These are phyloP conservation scores for Lepidium africanum DNA, from an alignment of 345 rosid genomes.

Conservation along the genomic window DNA sequence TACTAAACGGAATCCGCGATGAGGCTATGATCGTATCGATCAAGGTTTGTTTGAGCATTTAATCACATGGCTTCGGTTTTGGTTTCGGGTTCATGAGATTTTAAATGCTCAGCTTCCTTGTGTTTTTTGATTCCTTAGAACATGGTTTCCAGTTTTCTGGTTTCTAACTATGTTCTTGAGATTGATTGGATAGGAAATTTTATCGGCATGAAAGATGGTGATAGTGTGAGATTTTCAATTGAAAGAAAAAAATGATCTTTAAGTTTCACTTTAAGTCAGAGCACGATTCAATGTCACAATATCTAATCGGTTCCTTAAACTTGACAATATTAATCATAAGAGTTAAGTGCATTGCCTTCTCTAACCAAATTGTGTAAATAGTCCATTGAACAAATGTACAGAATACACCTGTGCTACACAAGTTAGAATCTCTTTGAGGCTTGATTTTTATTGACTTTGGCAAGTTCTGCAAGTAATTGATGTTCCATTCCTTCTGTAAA, in stretches of 20 bases:
- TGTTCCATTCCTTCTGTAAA: not conserved
- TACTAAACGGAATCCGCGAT: constrained; percentile 31
- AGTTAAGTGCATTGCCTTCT: not conserved
- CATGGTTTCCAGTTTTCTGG: constrained; percentile 4
- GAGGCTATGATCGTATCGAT: constrained; percentile 43
- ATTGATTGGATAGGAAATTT: not conserved
- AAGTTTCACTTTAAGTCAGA: not conserved
- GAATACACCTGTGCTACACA: not conserved
- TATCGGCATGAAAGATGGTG: not conserved
- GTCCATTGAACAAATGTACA: not conserved
- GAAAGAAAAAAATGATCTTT: not conserved
- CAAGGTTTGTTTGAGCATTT: constrained; percentile 54
- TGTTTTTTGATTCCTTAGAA: not conserved
- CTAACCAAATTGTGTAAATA: not conserved
- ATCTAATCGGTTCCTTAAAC: not conserved
- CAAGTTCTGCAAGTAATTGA: not conserved
- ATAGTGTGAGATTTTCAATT: not conserved
- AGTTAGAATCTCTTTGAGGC: not conserved
- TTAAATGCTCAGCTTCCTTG: constrained; percentile 26
- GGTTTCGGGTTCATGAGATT: not conserved
- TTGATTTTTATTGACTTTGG: not conserved
- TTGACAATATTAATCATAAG: not conserved
- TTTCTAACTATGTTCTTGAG: not conserved
- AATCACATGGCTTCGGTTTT: constrained; percentile 12
- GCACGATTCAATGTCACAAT: not conserved